Conservation (phyloP, 768 basidiomycete species). For the Leccinum incarnatum region DNA sequence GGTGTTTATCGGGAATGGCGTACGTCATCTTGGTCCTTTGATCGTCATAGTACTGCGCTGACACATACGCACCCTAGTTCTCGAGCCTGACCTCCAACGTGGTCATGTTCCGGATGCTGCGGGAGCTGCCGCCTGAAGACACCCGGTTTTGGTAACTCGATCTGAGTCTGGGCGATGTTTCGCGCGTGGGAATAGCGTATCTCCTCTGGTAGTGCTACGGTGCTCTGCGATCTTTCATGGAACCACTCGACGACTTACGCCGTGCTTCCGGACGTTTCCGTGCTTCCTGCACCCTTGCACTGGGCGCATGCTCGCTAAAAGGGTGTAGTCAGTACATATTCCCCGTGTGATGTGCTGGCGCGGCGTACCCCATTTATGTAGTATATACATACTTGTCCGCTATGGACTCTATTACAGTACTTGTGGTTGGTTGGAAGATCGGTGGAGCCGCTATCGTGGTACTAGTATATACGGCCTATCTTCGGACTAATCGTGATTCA, state of each 20-base stretch:
- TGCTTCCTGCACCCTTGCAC: neutral
- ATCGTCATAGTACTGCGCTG: neutral
- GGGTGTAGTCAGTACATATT: neutral
- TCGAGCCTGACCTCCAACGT: slow-evolving; percentile 49
- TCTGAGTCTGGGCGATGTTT: neutral
- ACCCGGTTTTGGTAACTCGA: slow-evolving; percentile 40
- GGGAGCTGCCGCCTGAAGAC: slow-evolving; percentile 33
- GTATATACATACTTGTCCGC: slow-evolving; percentile 5
- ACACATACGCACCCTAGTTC: slow-evolving; percentile 31
- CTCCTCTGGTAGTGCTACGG: neutral
- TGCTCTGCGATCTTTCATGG: neutral
- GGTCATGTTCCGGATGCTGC: slow-evolving; percentile 42
- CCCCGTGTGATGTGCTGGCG: neutral
- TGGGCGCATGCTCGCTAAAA: neutral
- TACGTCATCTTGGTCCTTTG: slow-evolving; percentile 32
- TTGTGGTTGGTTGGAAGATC: neutral
- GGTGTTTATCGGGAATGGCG: slow-evolving; percentile 70
- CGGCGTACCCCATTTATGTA: slow-evolving; percentile 2
- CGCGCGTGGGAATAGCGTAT: neutral
- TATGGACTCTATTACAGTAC: slow-evolving; percentile 6
- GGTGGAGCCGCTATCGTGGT: neutral
- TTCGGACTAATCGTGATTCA: neutral
- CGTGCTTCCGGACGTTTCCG: neutral
- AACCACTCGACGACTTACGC: neutral
- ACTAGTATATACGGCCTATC: slow-evolving; percentile 1